Base-by-base conservation (phyloP, 164 flowering plant species). In the Sextonia rubra region DNA sequence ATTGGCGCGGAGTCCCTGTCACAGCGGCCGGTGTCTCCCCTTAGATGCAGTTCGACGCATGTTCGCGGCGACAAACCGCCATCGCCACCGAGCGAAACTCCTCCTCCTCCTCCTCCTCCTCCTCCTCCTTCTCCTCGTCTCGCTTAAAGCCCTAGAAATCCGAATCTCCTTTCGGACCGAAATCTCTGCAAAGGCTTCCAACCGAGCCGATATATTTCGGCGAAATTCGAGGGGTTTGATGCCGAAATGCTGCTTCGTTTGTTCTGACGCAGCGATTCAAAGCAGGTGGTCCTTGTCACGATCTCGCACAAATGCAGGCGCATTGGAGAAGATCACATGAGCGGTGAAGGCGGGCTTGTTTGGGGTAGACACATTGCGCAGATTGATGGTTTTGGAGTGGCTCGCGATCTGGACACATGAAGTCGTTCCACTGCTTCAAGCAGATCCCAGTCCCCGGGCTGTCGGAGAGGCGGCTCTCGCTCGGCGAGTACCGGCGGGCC, bases 11-110 rank as follows among this genome's bases (percentile, higher is more conserved):
- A 12, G 88, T 82, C 83, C 29, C 60, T 12, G 80, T 83, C 80
- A 74, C 27, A 11, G 52, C 74, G 75, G 75, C 87, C 85, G 69
- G 77, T 62, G 82, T 85, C 94, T 90, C 92, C 82, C 88, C 90
- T 80, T 75, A 60, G 74, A 74, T 82, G 86, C 81, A 83, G 90
- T 85, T 86, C 86, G 74, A 83, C 86, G 75, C 97, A 89, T 89
- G 93, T 87, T 88, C 29, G 27, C 17, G 27, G 24, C 30, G 26
- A 61, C 9, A 61, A 25, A 25, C 64, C 27, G 64, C 64, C 64
- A 61, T 0, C 24, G 3, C 30, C 30, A 25, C 61, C 61, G 23
- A 58, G 8, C 61, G n/a, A 58, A 58, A 58, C 23, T 22, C 61
- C 61, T 58, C n/a, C n/a, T 58, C 17, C 27, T 11, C 30, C 24